Percentiles rank a stretch among this genome's conserved stretches.
Evolutionary conservation across 192 early-diverging fungal genomes (phyloP).

Genomic region (Radiomyces spectabilis): DNA sequence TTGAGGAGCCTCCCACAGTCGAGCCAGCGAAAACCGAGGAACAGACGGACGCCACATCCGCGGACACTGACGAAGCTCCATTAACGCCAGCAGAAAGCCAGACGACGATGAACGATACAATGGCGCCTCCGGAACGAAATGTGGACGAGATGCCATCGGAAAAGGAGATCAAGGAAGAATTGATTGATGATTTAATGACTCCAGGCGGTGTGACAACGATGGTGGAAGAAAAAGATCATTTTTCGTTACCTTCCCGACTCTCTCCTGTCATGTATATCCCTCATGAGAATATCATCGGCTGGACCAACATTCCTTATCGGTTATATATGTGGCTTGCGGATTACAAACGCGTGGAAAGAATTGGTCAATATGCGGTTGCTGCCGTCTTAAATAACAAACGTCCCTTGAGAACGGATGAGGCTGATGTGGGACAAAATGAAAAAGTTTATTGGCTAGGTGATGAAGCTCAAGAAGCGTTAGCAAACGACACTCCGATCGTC

Average conservation of each 20-base stretch:
- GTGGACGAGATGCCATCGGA: neutral
- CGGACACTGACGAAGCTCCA: neutral
- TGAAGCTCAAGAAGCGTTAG: constrained; percentile 7
- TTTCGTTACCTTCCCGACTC: constrained; percentile 22
- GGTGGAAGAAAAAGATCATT: constrained; percentile 7
- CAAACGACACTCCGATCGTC: constrained; percentile 19
- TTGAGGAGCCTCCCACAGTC: constrained; percentile 3
- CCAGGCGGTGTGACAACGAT: neutral
- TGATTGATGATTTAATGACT: neutral
- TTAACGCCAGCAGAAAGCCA: too few relatives aligned
- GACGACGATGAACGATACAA: neutral
- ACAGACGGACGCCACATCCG: neutral
- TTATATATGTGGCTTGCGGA: constrained; percentile 31
- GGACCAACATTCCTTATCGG: constrained; percentile 34
- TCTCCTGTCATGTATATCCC: constrained; percentile 30
- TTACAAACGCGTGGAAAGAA: constrained; percentile 26
- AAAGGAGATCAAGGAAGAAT: neutral
- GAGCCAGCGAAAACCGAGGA: neutral
- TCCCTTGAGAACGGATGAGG: constrained; percentile 15
- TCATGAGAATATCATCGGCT: constrained; percentile 36
- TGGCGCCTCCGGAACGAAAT: neutral
- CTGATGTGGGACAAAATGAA: constrained; percentile 21
- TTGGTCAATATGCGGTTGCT: constrained; percentile 29
- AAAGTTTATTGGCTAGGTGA: constrained; percentile 28
- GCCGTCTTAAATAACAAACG: constrained; percentile 24